Conservation (phyloP, 2,329 filamentous ascomycete genomes). For the Ceratocystis albifundus region DNA sequence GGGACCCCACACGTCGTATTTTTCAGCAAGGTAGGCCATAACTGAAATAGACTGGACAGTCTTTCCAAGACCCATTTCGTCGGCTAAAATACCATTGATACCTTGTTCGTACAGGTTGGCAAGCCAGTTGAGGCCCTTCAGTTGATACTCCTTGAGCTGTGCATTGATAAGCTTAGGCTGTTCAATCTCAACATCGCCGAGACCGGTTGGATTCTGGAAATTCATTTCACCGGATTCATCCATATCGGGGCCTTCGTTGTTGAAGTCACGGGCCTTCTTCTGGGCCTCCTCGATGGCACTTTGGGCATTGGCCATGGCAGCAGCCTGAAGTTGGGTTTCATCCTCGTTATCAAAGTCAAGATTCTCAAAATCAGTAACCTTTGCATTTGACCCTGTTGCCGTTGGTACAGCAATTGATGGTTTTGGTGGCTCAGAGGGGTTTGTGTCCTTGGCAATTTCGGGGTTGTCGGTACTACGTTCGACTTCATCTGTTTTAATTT, state of each 20-base stretch:
- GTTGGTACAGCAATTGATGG: constrained; percentile 43
- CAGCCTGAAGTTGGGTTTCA: constrained; percentile 66
- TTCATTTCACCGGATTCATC: constrained; percentile 97
- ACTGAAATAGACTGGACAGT: constrained; percentile 98
- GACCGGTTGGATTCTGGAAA: constrained; percentile 93
- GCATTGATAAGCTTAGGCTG: constrained; percentile 90
- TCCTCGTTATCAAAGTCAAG: constrained; percentile 94
- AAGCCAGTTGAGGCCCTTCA: constrained; percentile 98
- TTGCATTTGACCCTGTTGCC: constrained; percentile 45
- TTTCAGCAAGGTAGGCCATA: constrained; percentile 95
- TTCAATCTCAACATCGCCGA: constrained; percentile 86
- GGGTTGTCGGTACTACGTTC: constrained; percentile 79
- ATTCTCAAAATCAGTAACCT: constrained; percentile 88
- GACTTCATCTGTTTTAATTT: constrained; percentile 94
- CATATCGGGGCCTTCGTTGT: constrained; percentile 57
- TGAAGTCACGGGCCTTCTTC: constrained; percentile 85
- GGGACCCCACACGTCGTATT: constrained; percentile 95
- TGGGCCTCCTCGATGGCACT: constrained; percentile 91
- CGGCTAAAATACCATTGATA: constrained; percentile 97
- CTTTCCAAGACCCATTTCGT: constrained; percentile 99
- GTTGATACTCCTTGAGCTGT: constrained; percentile 94
- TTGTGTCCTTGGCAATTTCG: constrained; percentile 50
- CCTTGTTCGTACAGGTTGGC: constrained; percentile 98
- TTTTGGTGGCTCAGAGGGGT: constrained; percentile 34
- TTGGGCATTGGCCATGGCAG: constrained; percentile 90